Percentiles rank a stretch among this genome's conserved stretches.
Conservation (phyloP, 331 rosid species). For the Rosa hybrid region DNA sequence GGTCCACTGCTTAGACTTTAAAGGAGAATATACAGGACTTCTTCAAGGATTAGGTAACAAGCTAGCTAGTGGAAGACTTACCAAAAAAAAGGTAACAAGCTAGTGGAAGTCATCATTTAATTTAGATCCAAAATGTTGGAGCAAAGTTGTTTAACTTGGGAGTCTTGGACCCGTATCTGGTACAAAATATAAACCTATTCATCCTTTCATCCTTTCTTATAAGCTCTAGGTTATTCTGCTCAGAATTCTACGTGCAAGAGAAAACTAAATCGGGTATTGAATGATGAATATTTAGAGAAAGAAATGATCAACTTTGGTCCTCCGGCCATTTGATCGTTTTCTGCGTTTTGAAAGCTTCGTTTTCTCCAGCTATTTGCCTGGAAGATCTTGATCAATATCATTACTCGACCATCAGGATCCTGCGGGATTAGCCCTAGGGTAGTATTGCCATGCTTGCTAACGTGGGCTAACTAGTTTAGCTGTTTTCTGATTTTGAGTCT, state of each 20-base stretch:
- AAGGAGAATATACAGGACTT: neutral
- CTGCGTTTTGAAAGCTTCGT: neutral
- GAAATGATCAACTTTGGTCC: neutral
- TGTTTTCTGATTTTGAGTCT: no score
- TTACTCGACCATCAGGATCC: no score
- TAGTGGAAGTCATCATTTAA: constrained; percentile 1
- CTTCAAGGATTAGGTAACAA: neutral
- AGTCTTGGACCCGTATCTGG: neutral
- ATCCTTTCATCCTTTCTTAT: neutral
- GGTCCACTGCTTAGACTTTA: neutral
- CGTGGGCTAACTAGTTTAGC: no score
- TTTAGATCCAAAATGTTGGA: neutral
- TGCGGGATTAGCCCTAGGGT: no score
- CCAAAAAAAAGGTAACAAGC: neutral
- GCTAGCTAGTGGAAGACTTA: neutral
- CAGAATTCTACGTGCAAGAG: no score
- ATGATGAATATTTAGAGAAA: neutral
- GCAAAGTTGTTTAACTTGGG: neutral
- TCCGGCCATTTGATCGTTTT: neutral
- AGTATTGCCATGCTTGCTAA: no score
- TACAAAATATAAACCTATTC: no score
- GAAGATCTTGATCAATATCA: no score
- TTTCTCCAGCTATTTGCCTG: neutral
- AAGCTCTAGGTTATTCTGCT: no score
- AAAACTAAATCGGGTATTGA: neutral